A percentile compares a stretch with the other conserved stretches of the same genome.
Evolutionary conservation across 1,284 basidiomycete genomes (phyloP).

Genomic region (Malassezia caprae): DNA sequence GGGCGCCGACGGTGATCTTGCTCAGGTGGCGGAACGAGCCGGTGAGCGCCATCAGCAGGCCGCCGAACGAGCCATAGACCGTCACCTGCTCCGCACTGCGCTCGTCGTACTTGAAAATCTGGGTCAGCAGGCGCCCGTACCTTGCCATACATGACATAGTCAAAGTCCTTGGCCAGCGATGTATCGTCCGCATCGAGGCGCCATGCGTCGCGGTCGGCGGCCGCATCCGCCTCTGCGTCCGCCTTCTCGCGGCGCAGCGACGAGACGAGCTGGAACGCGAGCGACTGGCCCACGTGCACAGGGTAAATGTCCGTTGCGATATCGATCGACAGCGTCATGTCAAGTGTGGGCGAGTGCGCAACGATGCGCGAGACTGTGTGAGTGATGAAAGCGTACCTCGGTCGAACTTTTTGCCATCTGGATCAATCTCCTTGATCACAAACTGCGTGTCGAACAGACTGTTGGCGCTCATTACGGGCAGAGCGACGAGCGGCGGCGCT

Average conservation of each 20-base stretch:
- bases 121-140: constrained; percentile 51
- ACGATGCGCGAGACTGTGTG: constrained; percentile 34
- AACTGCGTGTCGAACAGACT: constrained; percentile 47
- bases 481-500: not conserved
- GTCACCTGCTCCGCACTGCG: constrained; percentile 73
- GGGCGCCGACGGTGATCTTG: constrained; percentile 80
- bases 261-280: constrained; percentile 72
- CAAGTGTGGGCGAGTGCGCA: constrained; percentile 54
- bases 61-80: constrained; percentile 89
- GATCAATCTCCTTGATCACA: constrained; percentile 42
- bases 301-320: constrained; percentile 50
- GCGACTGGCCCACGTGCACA: constrained; percentile 56
- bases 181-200: constrained; percentile 65
- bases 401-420: constrained; percentile 87
- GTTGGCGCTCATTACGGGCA: constrained; percentile 31
- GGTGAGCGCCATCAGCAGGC: constrained; percentile 86
- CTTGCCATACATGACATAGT: constrained; percentile 99
- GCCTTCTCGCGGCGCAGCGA: constrained; percentile 51
- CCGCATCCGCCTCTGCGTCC: constrained; percentile 13
- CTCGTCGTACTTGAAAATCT: constrained; percentile 96
- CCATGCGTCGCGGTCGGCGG: constrained; percentile 62
- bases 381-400: constrained; percentile 58
- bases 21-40: constrained; percentile 88
- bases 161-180: constrained; percentile 78
- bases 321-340: constrained; percentile 70